Percentiles rank a stretch among this genome's conserved stretches.
Evolutionary conservation across 768 basidiomycete species (phyloP).

Genomic region (Trametes cinnabarina): DNA sequence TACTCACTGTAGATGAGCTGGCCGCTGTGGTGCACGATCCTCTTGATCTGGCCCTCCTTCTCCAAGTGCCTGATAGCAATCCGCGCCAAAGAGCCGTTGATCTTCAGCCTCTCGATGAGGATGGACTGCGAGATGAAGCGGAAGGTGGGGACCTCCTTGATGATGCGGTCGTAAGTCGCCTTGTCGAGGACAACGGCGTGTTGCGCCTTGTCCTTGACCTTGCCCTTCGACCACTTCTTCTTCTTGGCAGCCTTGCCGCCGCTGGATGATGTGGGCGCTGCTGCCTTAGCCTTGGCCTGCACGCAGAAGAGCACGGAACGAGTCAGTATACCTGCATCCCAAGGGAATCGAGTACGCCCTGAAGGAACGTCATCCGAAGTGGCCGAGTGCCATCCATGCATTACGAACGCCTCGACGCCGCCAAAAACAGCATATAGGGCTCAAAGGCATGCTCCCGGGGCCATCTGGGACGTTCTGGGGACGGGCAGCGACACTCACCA

Average conservation of each 20-base stretch:
- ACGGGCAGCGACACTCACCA: slow-evolving; percentile 29
- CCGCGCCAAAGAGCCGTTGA: slow-evolving; percentile 93
- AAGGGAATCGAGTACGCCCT: no score
- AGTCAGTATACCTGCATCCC: slow-evolving; percentile 14
- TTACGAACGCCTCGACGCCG: not conserved
- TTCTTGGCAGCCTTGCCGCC: slow-evolving; percentile 94
- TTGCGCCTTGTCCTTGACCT: slow-evolving; percentile 99
- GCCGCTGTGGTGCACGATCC: slow-evolving; percentile 91
- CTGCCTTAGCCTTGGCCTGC: slow-evolving; percentile 68
- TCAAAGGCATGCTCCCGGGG: not conserved
- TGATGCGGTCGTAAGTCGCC: slow-evolving; percentile 85
- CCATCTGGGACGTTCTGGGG: not conserved
- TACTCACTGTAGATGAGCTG: slow-evolving; percentile 95
- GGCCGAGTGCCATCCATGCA: slow-evolving; percentile 28
- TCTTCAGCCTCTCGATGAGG: slow-evolving; percentile 97
- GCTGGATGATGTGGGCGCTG: slow-evolving; percentile 60
- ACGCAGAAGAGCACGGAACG: not conserved
- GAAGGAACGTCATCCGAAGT: slow-evolving; percentile 23
- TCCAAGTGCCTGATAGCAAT: slow-evolving; percentile 88
- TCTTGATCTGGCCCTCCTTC: slow-evolving; percentile 92
- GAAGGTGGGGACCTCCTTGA: slow-evolving; percentile 99
- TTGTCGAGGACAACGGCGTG: slow-evolving; percentile 97
- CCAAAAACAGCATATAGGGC: not conserved
- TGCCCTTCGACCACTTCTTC: slow-evolving; percentile 99
- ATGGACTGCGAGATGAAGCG: slow-evolving; percentile 97